These are phyloP conservation scores for Zalaria obscura DNA, from an alignment of 2,329 filamentous ascomycete genomes.

Conservation along the genomic window DNA sequence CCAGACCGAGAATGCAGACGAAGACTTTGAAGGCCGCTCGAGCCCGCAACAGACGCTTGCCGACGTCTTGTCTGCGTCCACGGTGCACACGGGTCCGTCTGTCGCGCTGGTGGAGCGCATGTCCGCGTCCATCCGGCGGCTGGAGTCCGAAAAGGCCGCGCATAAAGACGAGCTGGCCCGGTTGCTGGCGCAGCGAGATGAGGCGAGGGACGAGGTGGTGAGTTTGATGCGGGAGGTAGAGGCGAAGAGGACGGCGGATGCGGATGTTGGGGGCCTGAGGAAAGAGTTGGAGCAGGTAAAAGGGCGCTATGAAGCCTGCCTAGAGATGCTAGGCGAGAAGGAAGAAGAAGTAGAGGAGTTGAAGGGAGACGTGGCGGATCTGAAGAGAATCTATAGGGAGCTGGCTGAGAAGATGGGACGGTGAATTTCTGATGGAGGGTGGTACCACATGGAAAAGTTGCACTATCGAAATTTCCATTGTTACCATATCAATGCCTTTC, in stretches of 20 bases:
- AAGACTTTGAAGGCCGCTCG: slow-evolving; percentile 39
- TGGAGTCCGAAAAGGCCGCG: slow-evolving; percentile 84
- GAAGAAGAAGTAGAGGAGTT: slow-evolving; percentile 90
- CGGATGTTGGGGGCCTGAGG: slow-evolving; percentile 51
- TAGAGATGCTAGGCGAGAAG: slow-evolving; percentile 94
- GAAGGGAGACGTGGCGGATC: slow-evolving; percentile 72
- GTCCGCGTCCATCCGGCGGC: slow-evolving; percentile 78
- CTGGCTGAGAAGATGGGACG: slow-evolving; percentile 48
- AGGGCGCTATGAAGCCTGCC: slow-evolving; percentile 70
- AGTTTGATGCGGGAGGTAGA: slow-evolving; percentile 78
- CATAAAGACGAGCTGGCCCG: slow-evolving; percentile 74
- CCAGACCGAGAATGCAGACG: slow-evolving; percentile 34
- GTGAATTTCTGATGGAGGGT: background rate
- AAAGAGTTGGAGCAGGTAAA: slow-evolving; percentile 54
- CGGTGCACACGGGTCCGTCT: slow-evolving; percentile 76
- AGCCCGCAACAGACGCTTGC: slow-evolving; percentile 59
- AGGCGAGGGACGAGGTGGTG: slow-evolving; percentile 85
- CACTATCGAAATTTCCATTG: too few relatives aligned
- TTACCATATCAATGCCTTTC: too few relatives aligned
- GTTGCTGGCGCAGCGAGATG: slow-evolving; percentile 74
- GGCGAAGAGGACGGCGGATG: slow-evolving; percentile 45
- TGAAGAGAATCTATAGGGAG: slow-evolving; percentile 94
- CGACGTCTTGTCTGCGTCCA: slow-evolving; percentile 40
- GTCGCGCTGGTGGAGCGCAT: slow-evolving; percentile 94
- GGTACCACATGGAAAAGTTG: too few relatives aligned